A percentile compares a stretch with the other conserved stretches of the same genome.
Conservation (phyloP, 192 early-diverging fungal genomes). For the Gaertneriomyces semiglobifer region DNA sequence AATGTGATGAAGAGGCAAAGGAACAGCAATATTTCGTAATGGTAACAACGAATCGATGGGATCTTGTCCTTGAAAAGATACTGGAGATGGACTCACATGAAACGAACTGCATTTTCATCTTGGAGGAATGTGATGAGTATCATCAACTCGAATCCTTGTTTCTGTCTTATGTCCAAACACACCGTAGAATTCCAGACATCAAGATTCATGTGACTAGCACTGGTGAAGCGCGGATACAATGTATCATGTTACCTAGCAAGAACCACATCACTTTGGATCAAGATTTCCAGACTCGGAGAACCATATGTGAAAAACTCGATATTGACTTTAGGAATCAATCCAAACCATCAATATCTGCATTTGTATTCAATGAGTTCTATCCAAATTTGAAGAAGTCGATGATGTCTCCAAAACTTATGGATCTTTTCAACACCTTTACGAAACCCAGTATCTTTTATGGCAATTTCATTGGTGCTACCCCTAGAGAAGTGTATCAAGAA, state of each 20-base stretch:
- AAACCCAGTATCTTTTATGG: conserved; percentile 22
- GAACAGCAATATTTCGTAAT: background rate
- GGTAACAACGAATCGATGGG: too few species aligned
- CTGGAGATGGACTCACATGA: background rate
- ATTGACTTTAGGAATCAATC: conserved; percentile 11
- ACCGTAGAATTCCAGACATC: background rate
- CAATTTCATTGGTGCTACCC: background rate
- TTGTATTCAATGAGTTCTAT: background rate
- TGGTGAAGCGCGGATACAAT: background rate
- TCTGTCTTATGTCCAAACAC: background rate
- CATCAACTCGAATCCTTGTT: conserved; percentile 3
- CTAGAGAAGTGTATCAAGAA: too few species aligned
- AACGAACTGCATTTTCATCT: background rate
- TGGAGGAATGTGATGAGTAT: conserved; percentile 1
- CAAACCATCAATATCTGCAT: background rate
- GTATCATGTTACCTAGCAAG: conserved; percentile 11
- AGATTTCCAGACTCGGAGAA: background rate
- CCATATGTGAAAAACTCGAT: conserved; percentile 4
- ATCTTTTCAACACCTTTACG: background rate
- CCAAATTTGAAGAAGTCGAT: conserved; percentile 13
- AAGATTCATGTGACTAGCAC: background rate
- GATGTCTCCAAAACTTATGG: background rate
- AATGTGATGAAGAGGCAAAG: background rate
- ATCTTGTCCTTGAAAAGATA: too few species aligned
- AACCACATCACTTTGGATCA: conserved; percentile 8